These are phyloP conservation scores for Bipolaris bicolor DNA, from an alignment of 2,329 filamentous ascomycete genomes.

Conservation along the genomic window DNA sequence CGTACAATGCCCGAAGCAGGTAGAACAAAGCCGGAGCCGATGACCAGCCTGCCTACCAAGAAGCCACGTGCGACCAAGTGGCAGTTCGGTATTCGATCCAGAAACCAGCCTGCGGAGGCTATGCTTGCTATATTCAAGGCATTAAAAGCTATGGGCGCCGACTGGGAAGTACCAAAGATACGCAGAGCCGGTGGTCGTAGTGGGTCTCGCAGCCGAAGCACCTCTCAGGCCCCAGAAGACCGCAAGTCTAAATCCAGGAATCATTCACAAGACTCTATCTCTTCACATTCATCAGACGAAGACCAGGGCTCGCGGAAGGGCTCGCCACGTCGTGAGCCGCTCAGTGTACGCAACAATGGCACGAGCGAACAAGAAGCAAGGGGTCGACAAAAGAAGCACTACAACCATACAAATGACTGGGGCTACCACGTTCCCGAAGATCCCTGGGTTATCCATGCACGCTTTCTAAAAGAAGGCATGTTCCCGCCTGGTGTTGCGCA, in stretches of 20 bases:
- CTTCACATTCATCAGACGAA: conserved; percentile 39
- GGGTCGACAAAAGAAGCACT: conserved; percentile 50
- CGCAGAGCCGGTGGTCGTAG: conserved; percentile 51
- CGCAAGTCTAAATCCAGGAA: conserved; percentile 43
- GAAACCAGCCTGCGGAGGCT: conserved; percentile 92
- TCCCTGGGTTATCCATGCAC: conserved; percentile 91
- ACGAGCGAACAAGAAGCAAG: conserved; percentile 29
- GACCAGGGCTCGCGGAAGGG: conserved; percentile 20
- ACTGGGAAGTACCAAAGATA: conserved; percentile 71
- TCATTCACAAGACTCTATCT: conserved; percentile 42
- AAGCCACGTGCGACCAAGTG: conserved; percentile 84
- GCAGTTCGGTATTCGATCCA: conserved; percentile 96
- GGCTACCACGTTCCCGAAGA: conserved; percentile 89
- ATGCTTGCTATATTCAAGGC: conserved; percentile 96
- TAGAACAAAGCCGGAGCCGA: conserved; percentile 59
- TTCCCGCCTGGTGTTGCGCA: conserved; percentile 59
- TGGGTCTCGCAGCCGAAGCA: conserved; percentile 40
- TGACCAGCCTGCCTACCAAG: conserved; percentile 65
- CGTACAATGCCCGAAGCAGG: conserved; percentile 67
- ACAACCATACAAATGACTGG: conserved; percentile 57
- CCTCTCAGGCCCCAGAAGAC: conserved; percentile 33
- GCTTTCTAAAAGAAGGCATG: conserved; percentile 84
- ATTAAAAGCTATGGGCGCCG: conserved; percentile 82
- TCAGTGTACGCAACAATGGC: conserved; percentile 39
- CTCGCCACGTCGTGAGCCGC: conserved; percentile 33